Conservation (phyloP, 148 eudicot species). For the Linanthus parryae region DNA sequence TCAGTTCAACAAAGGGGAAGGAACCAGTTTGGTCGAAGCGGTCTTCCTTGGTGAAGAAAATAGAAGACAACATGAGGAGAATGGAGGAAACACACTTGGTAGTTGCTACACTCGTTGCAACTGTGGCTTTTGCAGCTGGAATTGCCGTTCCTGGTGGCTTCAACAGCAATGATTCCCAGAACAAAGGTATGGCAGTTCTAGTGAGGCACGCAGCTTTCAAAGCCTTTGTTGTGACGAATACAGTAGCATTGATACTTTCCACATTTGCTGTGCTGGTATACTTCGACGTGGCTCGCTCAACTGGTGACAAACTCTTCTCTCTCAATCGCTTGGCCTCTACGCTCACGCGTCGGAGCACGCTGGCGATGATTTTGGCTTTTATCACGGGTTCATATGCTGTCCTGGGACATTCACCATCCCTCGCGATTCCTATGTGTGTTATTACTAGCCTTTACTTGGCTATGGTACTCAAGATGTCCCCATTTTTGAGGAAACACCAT, state of each 20-base stretch:
- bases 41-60: too few species aligned
- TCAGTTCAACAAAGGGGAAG: background rate
- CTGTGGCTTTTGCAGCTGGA: constrained; percentile 10
- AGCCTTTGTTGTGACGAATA: background rate
- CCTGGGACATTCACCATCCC: background rate
- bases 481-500: too few species aligned
- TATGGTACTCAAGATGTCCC: too few species aligned
- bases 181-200: constrained; percentile 9
- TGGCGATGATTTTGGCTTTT: constrained; percentile 7
- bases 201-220: constrained; percentile 1
- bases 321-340: background rate
- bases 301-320: too few species aligned
- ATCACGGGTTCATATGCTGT: background rate
- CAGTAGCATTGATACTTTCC: background rate
- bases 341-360: background rate
- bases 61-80: background rate
- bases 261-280: background rate
- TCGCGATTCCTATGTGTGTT: background rate
- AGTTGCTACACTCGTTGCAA: constrained; percentile 5
- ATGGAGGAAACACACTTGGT: background rate
- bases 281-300: background rate
- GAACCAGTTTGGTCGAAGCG: too few species aligned
- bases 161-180: background rate
- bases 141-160: constrained; percentile 12
- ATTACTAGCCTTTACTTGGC: too few species aligned